These are phyloP conservation scores for Enterocytospora artemiae DNA, from an alignment of 371 early-diverging fungal species.

Conservation along the genomic window DNA sequence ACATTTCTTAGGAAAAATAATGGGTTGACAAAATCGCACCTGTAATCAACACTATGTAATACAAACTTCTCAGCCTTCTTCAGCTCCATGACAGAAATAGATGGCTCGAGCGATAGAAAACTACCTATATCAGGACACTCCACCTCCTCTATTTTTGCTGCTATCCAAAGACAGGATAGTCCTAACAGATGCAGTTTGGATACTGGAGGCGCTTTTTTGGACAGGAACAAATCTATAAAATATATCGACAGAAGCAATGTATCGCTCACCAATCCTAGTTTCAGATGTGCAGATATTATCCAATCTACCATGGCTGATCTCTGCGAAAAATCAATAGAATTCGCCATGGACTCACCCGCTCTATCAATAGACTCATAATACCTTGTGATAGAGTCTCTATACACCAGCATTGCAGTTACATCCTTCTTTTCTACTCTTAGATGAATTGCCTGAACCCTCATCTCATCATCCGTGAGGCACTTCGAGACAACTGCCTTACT, in stretches of 20 bases:
- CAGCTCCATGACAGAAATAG: constrained; percentile 42
- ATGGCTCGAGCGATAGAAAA: constrained; percentile 41
- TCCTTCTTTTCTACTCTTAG: constrained; percentile 18
- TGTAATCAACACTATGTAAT: constrained; percentile 54
- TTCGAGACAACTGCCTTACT: no score
- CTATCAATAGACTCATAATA: constrained; percentile 24
- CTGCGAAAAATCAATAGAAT: constrained; percentile 79
- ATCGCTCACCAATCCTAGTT: constrained; percentile 80
- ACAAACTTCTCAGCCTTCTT: constrained; percentile 56
- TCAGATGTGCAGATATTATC: constrained; percentile 77
- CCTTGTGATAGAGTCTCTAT: constrained; percentile 23
- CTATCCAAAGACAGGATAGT: constrained; percentile 75
- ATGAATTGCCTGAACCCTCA: no score
- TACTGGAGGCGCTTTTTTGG: constrained; percentile 67
- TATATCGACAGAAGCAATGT: constrained; percentile 83
- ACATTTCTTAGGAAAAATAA: constrained; percentile 53
- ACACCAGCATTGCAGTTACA: constrained; percentile 20
- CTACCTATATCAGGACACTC: constrained; percentile 55
- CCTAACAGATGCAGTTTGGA: constrained; percentile 89
- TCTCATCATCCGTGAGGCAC: no score
- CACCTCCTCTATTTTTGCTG: constrained; percentile 91
- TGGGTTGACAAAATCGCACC: constrained; percentile 50
- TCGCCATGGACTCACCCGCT: constrained; percentile 7
- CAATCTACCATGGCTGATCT: constrained; percentile 75
- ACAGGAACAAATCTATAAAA: constrained; percentile 86